A percentile compares a stretch with the other conserved stretches of the same genome.
phyloP scores from a whole-genome alignment of 1,284 basidiomycete species.

The Ganoderma sp. region DNA sequence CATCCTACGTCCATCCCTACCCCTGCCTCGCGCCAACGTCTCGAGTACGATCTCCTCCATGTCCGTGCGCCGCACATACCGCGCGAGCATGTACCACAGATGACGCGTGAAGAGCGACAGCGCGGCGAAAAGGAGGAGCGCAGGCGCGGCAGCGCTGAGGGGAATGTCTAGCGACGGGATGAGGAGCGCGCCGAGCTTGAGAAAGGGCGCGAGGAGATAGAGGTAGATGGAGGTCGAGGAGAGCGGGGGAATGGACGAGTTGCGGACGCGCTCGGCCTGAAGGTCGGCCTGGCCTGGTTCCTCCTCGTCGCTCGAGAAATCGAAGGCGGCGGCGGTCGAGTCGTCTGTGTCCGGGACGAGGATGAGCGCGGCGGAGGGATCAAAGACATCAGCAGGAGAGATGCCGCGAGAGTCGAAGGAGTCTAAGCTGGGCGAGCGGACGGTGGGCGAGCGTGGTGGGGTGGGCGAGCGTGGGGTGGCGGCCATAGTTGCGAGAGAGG shows the following conservation, averaged over 20 bases:
- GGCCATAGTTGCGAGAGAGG: constrained; percentile 16
- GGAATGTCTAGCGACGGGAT: constrained; percentile 55
- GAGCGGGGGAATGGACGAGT: constrained; percentile 57
- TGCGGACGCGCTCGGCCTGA: constrained; percentile 49
- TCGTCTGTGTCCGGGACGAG: constrained; percentile 59
- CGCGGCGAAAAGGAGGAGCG: constrained; percentile 57
- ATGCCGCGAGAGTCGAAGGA: constrained; percentile 36
- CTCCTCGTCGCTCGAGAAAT: constrained; percentile 59
- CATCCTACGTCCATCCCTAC: constrained; percentile 47
- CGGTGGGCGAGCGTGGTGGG: no score
- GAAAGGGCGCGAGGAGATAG: constrained; percentile 69
- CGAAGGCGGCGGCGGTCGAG: constrained; percentile 46
- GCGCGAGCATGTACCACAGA: constrained; percentile 74
- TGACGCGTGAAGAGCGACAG: constrained; percentile 67
- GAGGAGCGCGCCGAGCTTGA: constrained; percentile 72
- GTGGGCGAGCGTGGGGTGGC: constrained; percentile 34
- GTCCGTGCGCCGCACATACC: constrained; percentile 67
- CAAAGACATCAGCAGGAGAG: constrained; percentile 38
- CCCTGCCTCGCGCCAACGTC: constrained; percentile 61
- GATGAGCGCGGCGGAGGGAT: constrained; percentile 59
- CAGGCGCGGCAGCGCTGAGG: constrained; percentile 56
- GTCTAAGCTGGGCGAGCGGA: constrained; percentile 32
- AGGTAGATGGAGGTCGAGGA: constrained; percentile 64
- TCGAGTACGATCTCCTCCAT: constrained; percentile 68
- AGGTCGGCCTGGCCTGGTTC: constrained; percentile 52